phyloP scores from a whole-genome alignment of 176 grass and related monocot genomes.

The Eragrostis nindensis region DNA sequence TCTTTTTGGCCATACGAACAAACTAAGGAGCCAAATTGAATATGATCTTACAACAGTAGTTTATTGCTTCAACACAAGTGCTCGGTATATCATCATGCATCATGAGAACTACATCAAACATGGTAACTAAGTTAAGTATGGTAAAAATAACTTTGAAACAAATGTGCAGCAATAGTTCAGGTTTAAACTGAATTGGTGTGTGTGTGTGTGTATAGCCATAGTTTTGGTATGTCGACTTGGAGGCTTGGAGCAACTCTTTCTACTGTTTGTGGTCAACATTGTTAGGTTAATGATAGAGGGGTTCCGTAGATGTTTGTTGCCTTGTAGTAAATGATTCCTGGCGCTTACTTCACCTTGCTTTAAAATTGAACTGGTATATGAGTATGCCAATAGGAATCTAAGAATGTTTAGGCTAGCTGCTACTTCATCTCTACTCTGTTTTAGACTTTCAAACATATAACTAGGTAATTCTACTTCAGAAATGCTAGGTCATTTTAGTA shows the following conservation, averaged over 20 bases:
- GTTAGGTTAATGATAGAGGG: not conserved
- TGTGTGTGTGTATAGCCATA: not conserved
- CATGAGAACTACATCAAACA: slow-evolving; percentile 6
- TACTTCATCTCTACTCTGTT: not conserved
- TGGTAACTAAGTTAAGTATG: not conserved
- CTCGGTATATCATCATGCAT: not conserved
- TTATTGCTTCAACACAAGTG: not conserved
- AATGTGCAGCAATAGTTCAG: slow-evolving; percentile 15
- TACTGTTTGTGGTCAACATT: not conserved
- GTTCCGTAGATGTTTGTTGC: not conserved
- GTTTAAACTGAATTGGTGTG: not conserved
- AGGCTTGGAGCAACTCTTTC: not conserved
- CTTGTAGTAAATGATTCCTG: not conserved
- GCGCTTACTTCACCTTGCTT: not conserved
- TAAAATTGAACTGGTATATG: not conserved
- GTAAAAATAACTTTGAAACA: slow-evolving; percentile 12
- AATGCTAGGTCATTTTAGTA: not conserved
- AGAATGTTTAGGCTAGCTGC: not conserved
- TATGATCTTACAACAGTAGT: not conserved
- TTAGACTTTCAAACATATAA: not conserved
- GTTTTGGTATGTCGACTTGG: not conserved
- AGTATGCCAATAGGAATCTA: not conserved
- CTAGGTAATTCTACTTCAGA: not conserved
- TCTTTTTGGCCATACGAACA: not conserved
- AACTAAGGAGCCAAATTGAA: not conserved